Conservation (phyloP, 2,329 filamentous ascomycete species). For the Hymenoscyphus albidus region DNA sequence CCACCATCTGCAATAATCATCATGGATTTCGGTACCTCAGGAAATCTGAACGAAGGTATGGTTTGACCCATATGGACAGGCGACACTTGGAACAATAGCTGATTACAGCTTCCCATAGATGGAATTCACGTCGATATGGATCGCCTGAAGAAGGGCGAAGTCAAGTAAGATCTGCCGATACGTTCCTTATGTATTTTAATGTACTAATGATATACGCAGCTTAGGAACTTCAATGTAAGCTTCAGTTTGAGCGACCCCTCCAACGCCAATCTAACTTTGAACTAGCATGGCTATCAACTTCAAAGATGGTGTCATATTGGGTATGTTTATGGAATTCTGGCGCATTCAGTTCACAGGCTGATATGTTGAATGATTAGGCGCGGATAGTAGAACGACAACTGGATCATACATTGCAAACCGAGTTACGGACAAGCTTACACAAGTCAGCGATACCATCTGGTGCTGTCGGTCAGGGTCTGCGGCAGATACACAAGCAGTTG, state of each 20-base stretch:
- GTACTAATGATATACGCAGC: conserved; percentile 45
- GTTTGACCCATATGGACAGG: conserved; percentile 5
- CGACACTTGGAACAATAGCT: conserved; percentile 25
- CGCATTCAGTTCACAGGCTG: conserved; percentile 10
- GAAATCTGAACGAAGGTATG: conserved; percentile 61
- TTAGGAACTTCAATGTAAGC: conserved; percentile 94
- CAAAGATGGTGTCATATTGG: conserved; percentile 94
- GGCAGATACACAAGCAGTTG: conserved; percentile 95
- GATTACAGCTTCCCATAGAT: conserved; percentile 56
- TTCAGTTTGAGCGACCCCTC: conserved; percentile 21
- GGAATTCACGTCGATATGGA: conserved; percentile 99
- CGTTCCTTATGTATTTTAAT: background rate
- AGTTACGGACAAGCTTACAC: conserved; percentile 98
- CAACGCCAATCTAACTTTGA: conserved; percentile 29
- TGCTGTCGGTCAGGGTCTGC: conserved; percentile 97
- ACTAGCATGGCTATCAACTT: conserved; percentile 97
- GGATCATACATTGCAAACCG: conserved; percentile 98
- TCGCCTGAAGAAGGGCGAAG: conserved; percentile 95
- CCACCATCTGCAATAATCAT: conserved; percentile 20
- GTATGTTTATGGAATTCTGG: conserved; percentile 40
- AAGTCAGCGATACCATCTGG: conserved; percentile 99
- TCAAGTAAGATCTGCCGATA: conserved; percentile 68
- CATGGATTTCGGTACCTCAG: conserved; percentile 63
- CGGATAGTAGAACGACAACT: conserved; percentile 95
- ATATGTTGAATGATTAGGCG: conserved; percentile 49